A percentile compares a stretch with the other conserved stretches of the same genome.
Evolutionary conservation across 768 basidiomycete species (phyloP).

Genomic region (Amanita polypyramis): DNA sequence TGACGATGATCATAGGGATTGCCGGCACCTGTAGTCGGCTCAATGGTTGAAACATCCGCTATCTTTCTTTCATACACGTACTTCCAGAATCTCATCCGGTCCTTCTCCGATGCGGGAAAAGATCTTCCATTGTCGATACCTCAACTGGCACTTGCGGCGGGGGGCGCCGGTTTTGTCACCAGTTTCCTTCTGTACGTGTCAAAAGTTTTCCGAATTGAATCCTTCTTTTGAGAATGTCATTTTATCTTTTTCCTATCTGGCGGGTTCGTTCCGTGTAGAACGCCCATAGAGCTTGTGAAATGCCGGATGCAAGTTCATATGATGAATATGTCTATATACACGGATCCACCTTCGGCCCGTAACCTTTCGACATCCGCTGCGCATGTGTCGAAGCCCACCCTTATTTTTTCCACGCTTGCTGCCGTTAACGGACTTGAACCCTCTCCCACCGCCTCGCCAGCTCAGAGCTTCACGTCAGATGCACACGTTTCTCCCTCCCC

Average conservation of each 20-base stretch:
- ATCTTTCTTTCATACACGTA: constrained; percentile 83
- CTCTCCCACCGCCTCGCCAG: constrained; percentile 1
- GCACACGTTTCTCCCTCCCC: constrained; percentile 11
- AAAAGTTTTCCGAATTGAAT: not conserved
- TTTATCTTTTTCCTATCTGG: constrained; percentile 2
- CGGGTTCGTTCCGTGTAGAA: constrained; percentile 32
- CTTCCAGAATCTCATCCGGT: constrained; percentile 51
- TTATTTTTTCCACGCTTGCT: constrained; percentile 6
- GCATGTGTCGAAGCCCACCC: constrained; percentile 6
- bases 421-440: not conserved
- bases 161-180: constrained; percentile 76
- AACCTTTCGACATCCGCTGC: constrained; percentile 13
- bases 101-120: constrained; percentile 16
- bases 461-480: constrained; percentile 13
- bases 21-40: constrained; percentile 83
- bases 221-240: not conserved
- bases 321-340: constrained; percentile 31
- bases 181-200: constrained; percentile 75
- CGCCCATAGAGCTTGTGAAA: constrained; percentile 91
- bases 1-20: constrained; percentile 47
- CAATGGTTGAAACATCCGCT: constrained; percentile 86
- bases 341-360: constrained; percentile 10
- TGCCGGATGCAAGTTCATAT: constrained; percentile 98
- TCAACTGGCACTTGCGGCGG: constrained; percentile 73
- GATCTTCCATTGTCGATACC: constrained; percentile 40